Percentiles rank a stretch among this genome's conserved stretches.
Conservation (phyloP, 2,329 filamentous ascomycete species). For the Xylariaceae sp. region DNA sequence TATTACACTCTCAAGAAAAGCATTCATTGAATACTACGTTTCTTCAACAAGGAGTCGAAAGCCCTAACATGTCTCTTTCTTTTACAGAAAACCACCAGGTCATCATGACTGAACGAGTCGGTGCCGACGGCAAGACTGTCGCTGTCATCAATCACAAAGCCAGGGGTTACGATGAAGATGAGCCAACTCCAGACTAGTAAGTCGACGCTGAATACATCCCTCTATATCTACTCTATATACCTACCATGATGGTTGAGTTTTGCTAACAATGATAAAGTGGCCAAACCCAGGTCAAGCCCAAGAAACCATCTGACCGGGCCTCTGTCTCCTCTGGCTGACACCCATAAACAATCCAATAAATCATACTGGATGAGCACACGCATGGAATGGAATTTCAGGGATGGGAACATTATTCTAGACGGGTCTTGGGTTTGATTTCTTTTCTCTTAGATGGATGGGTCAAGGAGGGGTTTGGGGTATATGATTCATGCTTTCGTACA, state of each 20-base stretch:
- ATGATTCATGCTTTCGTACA: no score
- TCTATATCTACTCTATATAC: neutral
- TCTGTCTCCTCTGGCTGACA: no score
- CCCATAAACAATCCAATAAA: no score
- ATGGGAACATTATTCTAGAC: no score
- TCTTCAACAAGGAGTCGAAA: neutral
- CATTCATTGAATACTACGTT: neutral
- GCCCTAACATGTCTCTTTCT: neutral
- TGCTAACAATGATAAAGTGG: constrained; percentile 3
- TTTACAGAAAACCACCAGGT: constrained; percentile 10
- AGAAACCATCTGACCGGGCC: no score
- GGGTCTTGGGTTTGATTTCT: no score
- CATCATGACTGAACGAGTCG: neutral
- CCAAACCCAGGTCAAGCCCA: neutral
- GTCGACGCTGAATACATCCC: neutral
- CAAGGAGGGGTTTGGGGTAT: no score
- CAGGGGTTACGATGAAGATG: constrained; percentile 4
- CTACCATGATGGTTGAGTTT: no score
- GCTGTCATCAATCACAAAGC: constrained; percentile 10
- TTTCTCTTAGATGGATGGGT: no score
- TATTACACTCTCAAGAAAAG: constrained; percentile 8
- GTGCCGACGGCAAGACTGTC: neutral
- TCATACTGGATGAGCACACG: no score
- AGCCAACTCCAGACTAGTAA: constrained; percentile 15
- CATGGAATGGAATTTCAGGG: no score